Evolutionary conservation across 225 moss, liverwort and hornwort species (phyloP).

Genomic region (Takakia lepidozioides): DNA sequence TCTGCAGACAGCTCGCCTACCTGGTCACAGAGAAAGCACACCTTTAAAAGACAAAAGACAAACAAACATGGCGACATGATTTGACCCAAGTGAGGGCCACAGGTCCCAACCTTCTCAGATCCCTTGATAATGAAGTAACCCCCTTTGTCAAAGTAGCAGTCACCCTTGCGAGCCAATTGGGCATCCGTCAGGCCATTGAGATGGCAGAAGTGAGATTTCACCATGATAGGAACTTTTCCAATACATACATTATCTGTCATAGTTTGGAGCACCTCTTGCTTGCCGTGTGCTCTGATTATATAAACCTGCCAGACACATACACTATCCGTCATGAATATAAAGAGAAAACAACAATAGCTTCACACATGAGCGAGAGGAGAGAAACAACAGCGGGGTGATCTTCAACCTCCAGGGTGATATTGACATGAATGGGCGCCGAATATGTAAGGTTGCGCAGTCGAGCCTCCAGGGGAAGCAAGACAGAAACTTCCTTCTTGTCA

Average conservation of each 20-base stretch:
- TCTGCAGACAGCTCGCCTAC: background rate
- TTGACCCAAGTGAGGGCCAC: too few relatives aligned
- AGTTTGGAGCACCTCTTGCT: conserved; percentile 13
- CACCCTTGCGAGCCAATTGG: conserved; percentile 34
- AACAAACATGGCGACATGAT: too few relatives aligned
- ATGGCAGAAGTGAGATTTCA: conserved; percentile 78
- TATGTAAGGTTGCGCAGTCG: conserved; percentile 68
- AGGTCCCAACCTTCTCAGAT: conserved; percentile 66
- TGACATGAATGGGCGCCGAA: conserved; percentile 46
- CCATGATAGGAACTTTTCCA: conserved; percentile 82
- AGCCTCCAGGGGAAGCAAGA: conserved; percentile 67
- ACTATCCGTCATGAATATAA: too few relatives aligned
- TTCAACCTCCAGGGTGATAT: conserved; percentile 54
- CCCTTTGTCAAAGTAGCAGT: conserved; percentile 61
- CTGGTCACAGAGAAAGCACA: too few relatives aligned
- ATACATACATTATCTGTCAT: conserved; percentile 39
- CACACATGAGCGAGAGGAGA: conserved; percentile 1
- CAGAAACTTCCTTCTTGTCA: conserved; percentile 11
- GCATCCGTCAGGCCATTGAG: conserved; percentile 24
- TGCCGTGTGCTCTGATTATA: conserved; percentile 10
- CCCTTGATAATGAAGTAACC: conserved; percentile 88
- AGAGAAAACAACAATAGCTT: too few relatives aligned
- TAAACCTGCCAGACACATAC: too few relatives aligned
- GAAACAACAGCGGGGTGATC: background rate
- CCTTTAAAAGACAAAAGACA: too few relatives aligned